Evolutionary conservation across 2,329 filamentous ascomycete species (phyloP).

Genomic region (Eutypella sp.): DNA sequence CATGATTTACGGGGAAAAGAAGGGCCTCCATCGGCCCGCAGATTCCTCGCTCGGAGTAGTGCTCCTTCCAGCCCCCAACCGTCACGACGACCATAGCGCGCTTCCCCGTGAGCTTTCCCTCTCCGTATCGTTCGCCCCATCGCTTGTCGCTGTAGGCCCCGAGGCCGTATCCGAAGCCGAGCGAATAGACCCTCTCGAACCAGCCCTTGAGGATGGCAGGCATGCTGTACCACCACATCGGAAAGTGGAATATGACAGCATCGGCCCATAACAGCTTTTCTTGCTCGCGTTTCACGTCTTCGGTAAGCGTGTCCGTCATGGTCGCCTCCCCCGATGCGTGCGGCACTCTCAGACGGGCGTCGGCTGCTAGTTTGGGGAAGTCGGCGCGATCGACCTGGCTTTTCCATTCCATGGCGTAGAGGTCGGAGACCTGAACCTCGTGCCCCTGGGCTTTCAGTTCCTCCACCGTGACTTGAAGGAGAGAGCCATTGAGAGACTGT

Average conservation of each 20-base stretch:
- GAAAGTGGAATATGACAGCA: conserved; percentile 4
- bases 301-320: conserved; percentile 1
- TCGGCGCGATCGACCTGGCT: conserved; percentile 4
- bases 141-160: conserved; percentile 4
- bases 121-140: conserved; percentile 7
- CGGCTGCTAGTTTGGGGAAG: conserved; percentile 2
- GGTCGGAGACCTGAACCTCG: conserved; percentile 7
- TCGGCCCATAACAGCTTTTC: conserved; percentile 7
- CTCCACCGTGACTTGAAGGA: conserved; percentile 5
- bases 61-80: conserved; percentile 5
- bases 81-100: conserved; percentile 5
- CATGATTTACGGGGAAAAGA: conserved; percentile 8
- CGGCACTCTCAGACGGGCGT: neutral
- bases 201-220: conserved; percentile 7
- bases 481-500: conserved; percentile 3
- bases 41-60: conserved; percentile 5
- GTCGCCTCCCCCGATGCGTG: neutral
- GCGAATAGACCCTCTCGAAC: conserved; percentile 5
- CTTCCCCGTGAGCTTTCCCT: conserved; percentile 4
- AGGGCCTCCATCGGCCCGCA: conserved; percentile 4
- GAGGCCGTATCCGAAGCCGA: conserved; percentile 2
- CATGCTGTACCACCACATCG: conserved; percentile 6
- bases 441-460: conserved; percentile 6
- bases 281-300: conserved; percentile 6
- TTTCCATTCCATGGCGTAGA: conserved; percentile 7